Evolutionary conservation across 192 early-diverging fungal species (phyloP).

Genomic region (Coemansia asiatica): DNA sequence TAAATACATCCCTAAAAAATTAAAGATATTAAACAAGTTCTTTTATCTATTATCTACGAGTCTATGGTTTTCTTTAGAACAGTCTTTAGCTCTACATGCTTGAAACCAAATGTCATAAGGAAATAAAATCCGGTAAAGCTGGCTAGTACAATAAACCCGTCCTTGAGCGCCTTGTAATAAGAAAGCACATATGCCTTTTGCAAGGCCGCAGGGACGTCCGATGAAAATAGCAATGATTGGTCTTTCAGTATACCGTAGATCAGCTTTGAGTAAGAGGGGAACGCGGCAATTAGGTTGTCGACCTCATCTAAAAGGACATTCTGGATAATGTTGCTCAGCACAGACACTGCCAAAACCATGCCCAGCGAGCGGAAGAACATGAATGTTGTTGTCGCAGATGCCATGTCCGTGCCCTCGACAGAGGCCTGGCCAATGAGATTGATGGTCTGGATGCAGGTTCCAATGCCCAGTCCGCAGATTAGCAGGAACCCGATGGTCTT

Average conservation of each 20-base stretch:
- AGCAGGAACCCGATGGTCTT: conserved; percentile 66
- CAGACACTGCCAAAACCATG: conserved; percentile 57
- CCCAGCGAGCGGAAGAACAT: conserved; percentile 69
- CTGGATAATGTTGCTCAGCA: conserved; percentile 60
- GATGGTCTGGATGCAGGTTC: conserved; percentile 70
- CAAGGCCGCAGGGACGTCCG: conserved; percentile 3
- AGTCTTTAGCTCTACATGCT: conserved; percentile 40
- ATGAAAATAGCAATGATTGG: conserved; percentile 15
- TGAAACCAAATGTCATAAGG: conserved; percentile 25
- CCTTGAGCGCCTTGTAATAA: conserved; percentile 23
- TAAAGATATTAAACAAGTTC: not conserved
- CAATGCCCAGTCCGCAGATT: conserved; percentile 72
- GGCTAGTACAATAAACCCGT: conserved; percentile 27
- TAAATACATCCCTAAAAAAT: too few relatives aligned
- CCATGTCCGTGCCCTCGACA: conserved; percentile 62
- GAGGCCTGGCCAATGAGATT: conserved; percentile 68
- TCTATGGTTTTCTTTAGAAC: conserved; percentile 39
- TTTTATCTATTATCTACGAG: not conserved
- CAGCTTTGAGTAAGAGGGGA: conserved; percentile 23
- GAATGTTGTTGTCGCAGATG: conserved; percentile 61
- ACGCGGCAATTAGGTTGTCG: conserved; percentile 17
- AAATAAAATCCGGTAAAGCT: conserved; percentile 30
- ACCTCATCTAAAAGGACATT: conserved; percentile 55
- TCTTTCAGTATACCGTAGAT: conserved; percentile 20
- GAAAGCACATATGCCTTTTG: conserved; percentile 9